Conservation (phyloP, 2,329 filamentous ascomycete species). For the Podosphaera aphanis region DNA sequence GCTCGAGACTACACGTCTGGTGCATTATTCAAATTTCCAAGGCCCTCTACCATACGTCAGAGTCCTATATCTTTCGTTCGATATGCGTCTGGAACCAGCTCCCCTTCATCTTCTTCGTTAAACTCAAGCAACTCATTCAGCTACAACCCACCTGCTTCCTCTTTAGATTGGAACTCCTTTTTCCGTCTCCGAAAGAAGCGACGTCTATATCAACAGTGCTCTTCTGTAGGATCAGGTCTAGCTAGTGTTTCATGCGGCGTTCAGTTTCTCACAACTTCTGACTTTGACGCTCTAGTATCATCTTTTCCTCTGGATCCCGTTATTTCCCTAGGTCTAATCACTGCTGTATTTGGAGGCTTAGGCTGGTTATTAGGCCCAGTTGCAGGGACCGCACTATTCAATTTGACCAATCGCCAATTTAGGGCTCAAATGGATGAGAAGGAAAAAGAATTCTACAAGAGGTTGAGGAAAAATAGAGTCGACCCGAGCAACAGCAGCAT, state of each 20-base stretch:
- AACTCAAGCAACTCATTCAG: slow-evolving; percentile 2
- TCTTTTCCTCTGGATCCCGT: slow-evolving; percentile 73
- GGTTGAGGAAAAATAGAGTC: slow-evolving; percentile 78
- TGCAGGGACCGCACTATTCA: slow-evolving; percentile 60
- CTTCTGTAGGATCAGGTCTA: slow-evolving; percentile 43
- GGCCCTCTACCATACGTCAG: not conserved
- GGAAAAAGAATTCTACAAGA: slow-evolving; percentile 79
- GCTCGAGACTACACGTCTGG: too few relatives aligned
- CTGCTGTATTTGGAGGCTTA: slow-evolving; percentile 48
- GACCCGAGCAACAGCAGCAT: slow-evolving; percentile 76
- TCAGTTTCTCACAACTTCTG: slow-evolving; percentile 41
- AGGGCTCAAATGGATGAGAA: slow-evolving; percentile 60
- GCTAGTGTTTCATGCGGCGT: slow-evolving; percentile 38
- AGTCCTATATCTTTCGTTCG: slow-evolving; percentile 3
- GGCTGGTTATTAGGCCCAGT: slow-evolving; percentile 79
- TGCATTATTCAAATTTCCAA: too few relatives aligned
- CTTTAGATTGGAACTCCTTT: slow-evolving; percentile 69
- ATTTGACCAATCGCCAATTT: slow-evolving; percentile 46
- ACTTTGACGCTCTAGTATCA: slow-evolving; percentile 45
- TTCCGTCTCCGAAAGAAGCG: slow-evolving; percentile 74
- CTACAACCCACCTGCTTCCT: slow-evolving; percentile 2
- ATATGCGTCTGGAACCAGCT: slow-evolving; percentile 7
- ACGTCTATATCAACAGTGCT: slow-evolving; percentile 59
- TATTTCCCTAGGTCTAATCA: slow-evolving; percentile 60
- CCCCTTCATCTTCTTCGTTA: slow-evolving; percentile 4